These are phyloP conservation scores for Ambrosia artemisiifolia DNA, from an alignment of 129 eudicot species.

Conservation along the genomic window DNA sequence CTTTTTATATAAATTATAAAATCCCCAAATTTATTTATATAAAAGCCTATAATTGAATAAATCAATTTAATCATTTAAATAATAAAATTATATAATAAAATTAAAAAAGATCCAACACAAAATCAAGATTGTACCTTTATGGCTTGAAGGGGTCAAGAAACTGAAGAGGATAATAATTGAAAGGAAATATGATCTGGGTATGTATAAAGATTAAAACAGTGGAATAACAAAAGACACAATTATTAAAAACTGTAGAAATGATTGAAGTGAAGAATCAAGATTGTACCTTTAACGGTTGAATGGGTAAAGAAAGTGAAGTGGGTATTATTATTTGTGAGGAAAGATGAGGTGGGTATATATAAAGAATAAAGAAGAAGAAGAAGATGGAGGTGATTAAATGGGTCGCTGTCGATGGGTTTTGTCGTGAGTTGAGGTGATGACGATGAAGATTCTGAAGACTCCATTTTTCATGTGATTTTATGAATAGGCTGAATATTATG, in stretches of 20 bases:
- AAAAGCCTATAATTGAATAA: slow-evolving; percentile 15
- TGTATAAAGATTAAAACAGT: not conserved
- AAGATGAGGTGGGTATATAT: slow-evolving; percentile 25
- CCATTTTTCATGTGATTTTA: slow-evolving; percentile 10
- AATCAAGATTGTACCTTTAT: not conserved
- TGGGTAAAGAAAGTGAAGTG: not conserved
- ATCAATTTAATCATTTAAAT: slow-evolving; percentile 2
- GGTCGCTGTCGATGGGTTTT: slow-evolving; percentile 33
- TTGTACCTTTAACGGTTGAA: no score
- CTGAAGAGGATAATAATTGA: no score
- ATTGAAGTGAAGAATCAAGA: no score
- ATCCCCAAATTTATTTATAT: slow-evolving; percentile 16
- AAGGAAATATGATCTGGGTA: no score
- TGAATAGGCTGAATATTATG: not conserved
- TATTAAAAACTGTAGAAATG: no score
- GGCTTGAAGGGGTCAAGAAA: not conserved
- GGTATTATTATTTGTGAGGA: not conserved
- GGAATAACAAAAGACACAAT: no score
- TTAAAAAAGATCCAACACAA: slow-evolving; percentile 11
- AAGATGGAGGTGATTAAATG: not conserved
- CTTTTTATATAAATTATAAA: not conserved
- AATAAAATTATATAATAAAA: slow-evolving; percentile 9
- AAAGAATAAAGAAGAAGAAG: slow-evolving; percentile 8
- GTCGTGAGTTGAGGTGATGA: slow-evolving; percentile 24
- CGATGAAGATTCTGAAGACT: slow-evolving; percentile 12